Percentiles rank a stretch among this genome's conserved stretches.
phyloP scores from a whole-genome alignment of 139 green algal species.

The Coelastrella sp. region DNA sequence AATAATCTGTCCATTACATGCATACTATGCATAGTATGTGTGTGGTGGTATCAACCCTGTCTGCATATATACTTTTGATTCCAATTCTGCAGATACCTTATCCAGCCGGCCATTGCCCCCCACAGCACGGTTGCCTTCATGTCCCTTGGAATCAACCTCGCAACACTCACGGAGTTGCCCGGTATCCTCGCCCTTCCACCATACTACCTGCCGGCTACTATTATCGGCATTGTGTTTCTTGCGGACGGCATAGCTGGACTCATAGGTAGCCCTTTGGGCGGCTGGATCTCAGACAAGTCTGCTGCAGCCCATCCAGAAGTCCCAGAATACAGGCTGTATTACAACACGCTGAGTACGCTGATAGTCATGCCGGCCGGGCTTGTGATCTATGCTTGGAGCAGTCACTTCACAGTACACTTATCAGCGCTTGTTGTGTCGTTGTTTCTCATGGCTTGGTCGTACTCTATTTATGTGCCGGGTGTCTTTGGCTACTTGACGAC shows the following conservation, averaged over 20 bases:
- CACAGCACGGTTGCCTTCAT: slow-evolving; percentile 11
- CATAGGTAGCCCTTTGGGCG: not conserved
- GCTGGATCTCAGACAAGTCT: not conserved
- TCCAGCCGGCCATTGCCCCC: not conserved
- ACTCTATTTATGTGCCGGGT: not conserved
- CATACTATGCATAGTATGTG: too few relatives aligned
- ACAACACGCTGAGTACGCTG: slow-evolving; percentile 6
- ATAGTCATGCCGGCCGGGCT: not conserved
- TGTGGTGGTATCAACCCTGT: too few relatives aligned
- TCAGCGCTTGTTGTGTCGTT: not conserved
- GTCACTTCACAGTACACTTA: slow-evolving; percentile 1
- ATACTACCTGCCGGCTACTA: slow-evolving; percentile 4
- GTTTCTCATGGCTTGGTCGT: not conserved
- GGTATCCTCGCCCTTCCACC: not conserved
- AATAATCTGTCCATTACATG: too few relatives aligned
- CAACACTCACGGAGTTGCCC: slow-evolving; percentile 9
- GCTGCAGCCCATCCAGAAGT: not conserved
- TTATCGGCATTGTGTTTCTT: slow-evolving; percentile 13
- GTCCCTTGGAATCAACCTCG: not conserved
- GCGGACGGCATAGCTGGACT: not conserved
- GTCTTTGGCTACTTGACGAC: slow-evolving; percentile 3
- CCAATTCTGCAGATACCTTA: not conserved
- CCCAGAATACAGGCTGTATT: not conserved
- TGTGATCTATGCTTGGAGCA: slow-evolving; percentile 24
- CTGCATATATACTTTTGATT: too few relatives aligned